These are phyloP conservation scores for Jimgerdemannia lactiflua DNA, from an alignment of 192 early-diverging fungal genomes.

Conservation along the genomic window DNA sequence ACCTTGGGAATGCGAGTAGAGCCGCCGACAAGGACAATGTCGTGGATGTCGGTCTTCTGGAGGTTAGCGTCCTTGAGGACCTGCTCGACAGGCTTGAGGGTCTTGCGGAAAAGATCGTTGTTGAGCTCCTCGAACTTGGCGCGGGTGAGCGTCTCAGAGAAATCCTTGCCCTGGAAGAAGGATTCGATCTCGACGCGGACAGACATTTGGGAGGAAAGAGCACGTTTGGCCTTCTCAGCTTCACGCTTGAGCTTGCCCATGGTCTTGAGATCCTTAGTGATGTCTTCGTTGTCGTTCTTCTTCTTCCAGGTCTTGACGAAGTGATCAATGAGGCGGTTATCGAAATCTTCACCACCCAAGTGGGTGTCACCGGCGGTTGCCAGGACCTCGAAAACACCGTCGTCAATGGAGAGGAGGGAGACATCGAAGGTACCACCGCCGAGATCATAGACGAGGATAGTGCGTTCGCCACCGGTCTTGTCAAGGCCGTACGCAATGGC, in stretches of 20 bases:
- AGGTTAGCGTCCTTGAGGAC: constrained; percentile 96
- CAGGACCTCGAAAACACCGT: constrained; percentile 98
- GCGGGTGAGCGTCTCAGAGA: constrained; percentile 98
- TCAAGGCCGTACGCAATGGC: constrained; percentile 91
- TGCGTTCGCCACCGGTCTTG: constrained; percentile 89
- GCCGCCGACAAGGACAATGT: constrained; percentile 97
- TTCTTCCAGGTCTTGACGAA: constrained; percentile 97
- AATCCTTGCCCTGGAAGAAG: constrained; percentile 96
- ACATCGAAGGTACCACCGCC: constrained; percentile 99
- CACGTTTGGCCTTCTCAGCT: constrained; percentile 97
- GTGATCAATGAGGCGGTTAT: constrained; percentile 97
- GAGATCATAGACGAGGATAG: constrained; percentile 97
- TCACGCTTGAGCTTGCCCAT: constrained; percentile 97
- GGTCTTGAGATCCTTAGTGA: constrained; percentile 85
- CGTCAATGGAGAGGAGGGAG: constrained; percentile 94
- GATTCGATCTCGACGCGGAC: constrained; percentile 97
- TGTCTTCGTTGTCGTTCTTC: constrained; percentile 93
- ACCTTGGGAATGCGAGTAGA: constrained; percentile 99
- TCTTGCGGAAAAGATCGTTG: constrained; percentile 93
- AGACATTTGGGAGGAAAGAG: constrained; percentile 91
- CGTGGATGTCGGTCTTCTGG: constrained; percentile 86
- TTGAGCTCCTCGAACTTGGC: constrained; percentile 99
- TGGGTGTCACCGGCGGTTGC: constrained; percentile 99
- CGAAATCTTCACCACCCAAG: constrained; percentile 99
- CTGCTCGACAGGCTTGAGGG: constrained; percentile 95